Percentiles rank a stretch among this genome's conserved stretches.
These are phyloP conservation scores for Hibiscus tridactylites DNA, from an alignment of 345 rosid genomes.

Conservation along the genomic window DNA sequence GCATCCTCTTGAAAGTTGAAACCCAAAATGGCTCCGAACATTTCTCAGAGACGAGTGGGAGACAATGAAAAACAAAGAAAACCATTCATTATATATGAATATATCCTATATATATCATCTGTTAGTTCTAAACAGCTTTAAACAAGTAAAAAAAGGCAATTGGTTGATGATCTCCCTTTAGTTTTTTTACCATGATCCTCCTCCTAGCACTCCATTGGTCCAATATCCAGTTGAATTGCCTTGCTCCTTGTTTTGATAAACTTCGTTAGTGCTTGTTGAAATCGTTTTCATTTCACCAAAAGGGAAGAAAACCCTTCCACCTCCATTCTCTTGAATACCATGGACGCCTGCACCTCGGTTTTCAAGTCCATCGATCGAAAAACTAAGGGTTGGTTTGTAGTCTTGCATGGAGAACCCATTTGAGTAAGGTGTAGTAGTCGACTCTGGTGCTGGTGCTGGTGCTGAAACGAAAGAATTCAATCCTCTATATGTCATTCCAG, in stretches of 20 bases:
- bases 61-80: background rate
- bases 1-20: background rate
- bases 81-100: conserved; percentile 2
- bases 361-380: conserved; percentile 37
- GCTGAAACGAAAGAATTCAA: conserved; percentile 29
- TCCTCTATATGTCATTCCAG: conserved; percentile 32
- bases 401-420: conserved; percentile 38
- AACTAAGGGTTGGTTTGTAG: conserved; percentile 36
- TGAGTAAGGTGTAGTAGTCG: conserved; percentile 22
- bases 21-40: conserved; percentile 18
- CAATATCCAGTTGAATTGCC: conserved; percentile 37
- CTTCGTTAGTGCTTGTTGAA: conserved; percentile 22
- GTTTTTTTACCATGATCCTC: conserved; percentile 34
- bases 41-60: background rate
- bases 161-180: background rate
- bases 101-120: conserved; percentile 17
- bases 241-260: conserved; percentile 35
- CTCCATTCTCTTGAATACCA: conserved; percentile 29
- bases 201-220: conserved; percentile 36
- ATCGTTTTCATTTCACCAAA: conserved; percentile 37
- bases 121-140: conserved; percentile 27
- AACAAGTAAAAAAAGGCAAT: conserved; percentile 7
- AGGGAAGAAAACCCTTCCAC: conserved; percentile 34
- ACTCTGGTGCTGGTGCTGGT: conserved; percentile 27
- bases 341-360: conserved; percentile 17